These are phyloP conservation scores for Grosmannia clavigera DNA, from an alignment of 2,329 filamentous ascomycete species.

Conservation along the genomic window DNA sequence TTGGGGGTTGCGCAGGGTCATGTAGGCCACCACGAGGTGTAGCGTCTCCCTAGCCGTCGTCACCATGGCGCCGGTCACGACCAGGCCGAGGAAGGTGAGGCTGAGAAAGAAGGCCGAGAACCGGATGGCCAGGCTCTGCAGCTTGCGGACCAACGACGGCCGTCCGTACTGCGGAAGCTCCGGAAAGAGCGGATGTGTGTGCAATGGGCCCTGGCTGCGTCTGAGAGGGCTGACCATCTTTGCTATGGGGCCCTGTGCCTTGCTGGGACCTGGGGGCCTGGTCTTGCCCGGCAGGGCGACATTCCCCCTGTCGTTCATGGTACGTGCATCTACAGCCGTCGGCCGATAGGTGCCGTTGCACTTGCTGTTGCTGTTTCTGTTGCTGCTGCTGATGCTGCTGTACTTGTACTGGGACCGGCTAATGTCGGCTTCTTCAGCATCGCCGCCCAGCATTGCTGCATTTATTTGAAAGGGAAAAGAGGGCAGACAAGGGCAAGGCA, in stretches of 20 bases:
- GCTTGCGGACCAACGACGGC: slow-evolving; percentile 48
- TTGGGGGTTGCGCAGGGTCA: slow-evolving; percentile 52
- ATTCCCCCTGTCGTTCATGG: background rate
- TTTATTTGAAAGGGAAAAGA: too few species aligned
- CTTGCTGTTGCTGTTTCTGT: too few species aligned
- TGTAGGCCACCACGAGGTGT: slow-evolving; percentile 34
- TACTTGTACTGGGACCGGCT: too few species aligned
- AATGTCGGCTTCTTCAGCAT: too few species aligned
- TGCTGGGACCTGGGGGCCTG: background rate
- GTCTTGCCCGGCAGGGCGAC: background rate
- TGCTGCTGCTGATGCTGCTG: background rate
- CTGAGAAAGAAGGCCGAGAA: slow-evolving; percentile 63
- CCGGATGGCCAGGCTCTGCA: slow-evolving; percentile 56
- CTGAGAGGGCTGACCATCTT: background rate
- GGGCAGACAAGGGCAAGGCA: background rate
- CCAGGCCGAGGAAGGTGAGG: slow-evolving; percentile 60
- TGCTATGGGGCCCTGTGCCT: background rate
- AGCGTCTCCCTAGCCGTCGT: slow-evolving; percentile 47
- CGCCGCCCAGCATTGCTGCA: too few species aligned
- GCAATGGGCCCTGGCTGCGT: slow-evolving; percentile 36
- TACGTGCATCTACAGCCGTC: background rate
- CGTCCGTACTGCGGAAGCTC: slow-evolving; percentile 73
- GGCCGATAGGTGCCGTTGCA: background rate
- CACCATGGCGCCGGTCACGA: slow-evolving; percentile 63
- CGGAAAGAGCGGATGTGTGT: slow-evolving; percentile 73